Base-by-base conservation (phyloP, 2,329 filamentous ascomycete species). In the Colletotrichum nymphaeae region DNA sequence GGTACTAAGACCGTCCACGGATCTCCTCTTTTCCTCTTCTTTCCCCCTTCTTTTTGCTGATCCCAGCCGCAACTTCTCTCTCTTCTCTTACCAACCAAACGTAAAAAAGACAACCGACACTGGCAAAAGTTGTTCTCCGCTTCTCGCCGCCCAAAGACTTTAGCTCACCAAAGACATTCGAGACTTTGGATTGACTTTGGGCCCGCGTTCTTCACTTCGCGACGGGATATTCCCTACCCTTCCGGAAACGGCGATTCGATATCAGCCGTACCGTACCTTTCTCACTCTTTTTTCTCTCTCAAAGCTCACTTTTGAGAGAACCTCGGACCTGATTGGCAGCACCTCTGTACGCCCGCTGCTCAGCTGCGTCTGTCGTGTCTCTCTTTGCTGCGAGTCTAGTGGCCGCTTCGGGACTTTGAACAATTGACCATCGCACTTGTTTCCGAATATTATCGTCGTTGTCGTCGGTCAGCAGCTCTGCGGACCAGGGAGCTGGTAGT, bases 171-270 rank as follows among this genome's bases (percentile, higher is more conserved):
- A n/a, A 35, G 53, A 37, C 62, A 62, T 65, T 62, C 32, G 67
- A 62, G 12, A 42, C 53, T 64, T 55, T 35, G 46, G 67, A 46
- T 63, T 66, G 35, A 32, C 65, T 37, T 59, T 66, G 55, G 22
- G n/a, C 12, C 53, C 60, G 22, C 53, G n/a, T 49, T 57, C 55
- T 53, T 56, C 53, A 42, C 63, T 67, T 59, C 16, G 59, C 59
- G 62, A 70, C 71, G 60, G 67, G 67, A 53, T 71, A 71, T 57
- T 65, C 67, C 71, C 56, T 66, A 67, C 68, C 32, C 62, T 71
- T 69, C 67, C 42, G 63, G 46, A 55, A 55, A 59, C 67, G 60
- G 67, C 67, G 60, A 57, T 37, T 53, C 37, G 53, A 35, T 22
- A 64, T 49, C 26, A 52, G 42, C 37, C 53, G 60, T 52, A 32